A percentile compares a stretch with the other conserved stretches of the same genome.
Evolutionary conservation across 2,329 filamentous ascomycete species (phyloP).

Genomic region (Colletotrichum liaoningense): DNA sequence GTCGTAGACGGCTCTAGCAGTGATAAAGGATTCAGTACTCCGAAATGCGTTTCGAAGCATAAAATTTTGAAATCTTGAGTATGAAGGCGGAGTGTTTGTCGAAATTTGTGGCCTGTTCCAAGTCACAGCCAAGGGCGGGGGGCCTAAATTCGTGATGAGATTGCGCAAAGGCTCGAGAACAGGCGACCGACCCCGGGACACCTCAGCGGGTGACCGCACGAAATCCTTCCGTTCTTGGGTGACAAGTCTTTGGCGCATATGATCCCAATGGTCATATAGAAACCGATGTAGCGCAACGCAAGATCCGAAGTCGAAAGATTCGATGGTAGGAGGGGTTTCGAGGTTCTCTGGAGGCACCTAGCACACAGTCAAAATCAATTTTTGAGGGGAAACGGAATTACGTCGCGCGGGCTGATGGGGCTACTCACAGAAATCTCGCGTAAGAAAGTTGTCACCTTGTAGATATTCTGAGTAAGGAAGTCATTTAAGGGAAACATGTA

Average conservation of each 20-base stretch:
- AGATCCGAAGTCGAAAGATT: slow-evolving; percentile 77
- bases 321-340: slow-evolving; percentile 53
- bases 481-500: slow-evolving; percentile 80
- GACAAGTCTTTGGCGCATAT: slow-evolving; percentile 72
- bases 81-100: slow-evolving; percentile 70
- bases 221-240: slow-evolving; percentile 69
- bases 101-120: slow-evolving; percentile 77
- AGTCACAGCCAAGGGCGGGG: slow-evolving; percentile 74
- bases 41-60: slow-evolving; percentile 78
- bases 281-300: slow-evolving; percentile 77
- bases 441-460: slow-evolving; percentile 73
- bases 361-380: neutral
- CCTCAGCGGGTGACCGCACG: slow-evolving; percentile 65
- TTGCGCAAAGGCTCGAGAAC: slow-evolving; percentile 70
- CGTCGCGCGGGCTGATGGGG: slow-evolving; percentile 32
- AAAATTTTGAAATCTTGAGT: slow-evolving; percentile 78
- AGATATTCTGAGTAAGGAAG: slow-evolving; percentile 76
- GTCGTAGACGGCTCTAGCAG: slow-evolving; percentile 75
- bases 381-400: neutral
- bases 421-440: slow-evolving; percentile 72
- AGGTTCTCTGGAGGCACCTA: slow-evolving; percentile 61
- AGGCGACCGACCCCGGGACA: slow-evolving; percentile 62
- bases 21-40: slow-evolving; percentile 72
- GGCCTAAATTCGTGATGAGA: slow-evolving; percentile 74
- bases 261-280: slow-evolving; percentile 78